These are phyloP conservation scores for Dichotomocladium elegans DNA, from an alignment of 371 early-diverging fungal genomes.

Conservation along the genomic window DNA sequence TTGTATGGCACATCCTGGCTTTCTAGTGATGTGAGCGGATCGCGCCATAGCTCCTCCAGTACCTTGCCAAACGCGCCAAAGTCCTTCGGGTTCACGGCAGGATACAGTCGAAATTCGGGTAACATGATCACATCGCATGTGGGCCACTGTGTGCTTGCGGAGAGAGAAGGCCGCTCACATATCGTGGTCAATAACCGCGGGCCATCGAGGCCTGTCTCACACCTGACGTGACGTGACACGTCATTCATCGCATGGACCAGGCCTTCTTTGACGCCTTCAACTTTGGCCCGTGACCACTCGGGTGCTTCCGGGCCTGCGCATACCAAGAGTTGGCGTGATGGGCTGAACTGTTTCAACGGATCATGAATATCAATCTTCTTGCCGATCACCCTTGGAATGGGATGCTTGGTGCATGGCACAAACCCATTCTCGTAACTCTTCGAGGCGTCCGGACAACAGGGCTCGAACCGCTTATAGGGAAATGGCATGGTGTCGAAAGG, in stretches of 20 bases:
- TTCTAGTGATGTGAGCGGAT: constrained; percentile 9
- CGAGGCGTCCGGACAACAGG: constrained; percentile 32
- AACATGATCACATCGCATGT: constrained; percentile 30
- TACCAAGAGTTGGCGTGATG: constrained; percentile 34
- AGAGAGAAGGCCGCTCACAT: constrained; percentile 20
- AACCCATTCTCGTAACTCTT: constrained; percentile 25
- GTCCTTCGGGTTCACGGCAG: constrained; percentile 8
- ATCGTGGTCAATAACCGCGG: constrained; percentile 19
- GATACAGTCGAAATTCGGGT: constrained; percentile 34
- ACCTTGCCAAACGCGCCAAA: constrained; percentile 7
- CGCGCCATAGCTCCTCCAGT: constrained; percentile 23
- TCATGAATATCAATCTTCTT: constrained; percentile 35
- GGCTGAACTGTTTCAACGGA: constrained; percentile 10
- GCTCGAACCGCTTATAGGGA: constrained; percentile 38
- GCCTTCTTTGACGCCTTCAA: constrained; percentile 28
- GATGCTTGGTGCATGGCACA: constrained; percentile 38
- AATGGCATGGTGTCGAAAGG: constrained; percentile 40
- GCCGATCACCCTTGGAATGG: constrained; percentile 39
- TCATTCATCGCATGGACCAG: constrained; percentile 4
- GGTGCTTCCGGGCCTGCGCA: constrained; percentile 36
- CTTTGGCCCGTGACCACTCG: constrained; percentile 44
- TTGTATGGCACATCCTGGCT: neutral
- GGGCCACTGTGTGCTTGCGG: constrained; percentile 3
- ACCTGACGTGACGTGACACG: neutral
- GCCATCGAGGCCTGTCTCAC: neutral